Conservation (phyloP, 306 rosid genomes). For the Canavalia ensiformis region DNA sequence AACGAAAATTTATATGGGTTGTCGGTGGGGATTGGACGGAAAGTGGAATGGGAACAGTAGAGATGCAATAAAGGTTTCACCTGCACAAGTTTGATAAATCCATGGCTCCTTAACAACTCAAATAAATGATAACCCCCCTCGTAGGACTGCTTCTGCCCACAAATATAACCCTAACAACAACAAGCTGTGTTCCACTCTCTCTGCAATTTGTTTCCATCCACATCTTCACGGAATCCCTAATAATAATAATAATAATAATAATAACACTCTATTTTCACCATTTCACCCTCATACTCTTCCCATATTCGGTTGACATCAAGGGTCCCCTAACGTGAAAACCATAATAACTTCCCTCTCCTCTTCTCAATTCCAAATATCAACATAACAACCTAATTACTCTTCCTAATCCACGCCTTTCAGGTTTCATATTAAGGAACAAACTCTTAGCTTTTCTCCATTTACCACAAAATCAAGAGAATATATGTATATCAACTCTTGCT, state of each 20-base stretch:
- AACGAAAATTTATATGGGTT: conserved; percentile 51
- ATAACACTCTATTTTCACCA: neutral
- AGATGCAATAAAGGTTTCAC: conserved; percentile 82
- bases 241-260: neutral
- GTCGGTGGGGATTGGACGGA: conserved; percentile 80
- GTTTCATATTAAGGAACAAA: too few relatives aligned
- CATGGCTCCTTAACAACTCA: conserved; percentile 66
- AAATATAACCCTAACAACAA: neutral
- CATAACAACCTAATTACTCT: too few relatives aligned
- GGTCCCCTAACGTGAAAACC: neutral
- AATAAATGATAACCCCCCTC: conserved; percentile 52
- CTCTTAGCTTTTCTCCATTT: too few relatives aligned
- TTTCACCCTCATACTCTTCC: neutral
- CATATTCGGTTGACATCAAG: neutral
- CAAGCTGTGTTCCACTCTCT: neutral
- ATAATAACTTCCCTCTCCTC: neutral
- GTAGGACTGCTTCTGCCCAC: conserved; percentile 42
- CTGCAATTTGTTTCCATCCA: conserved; percentile 25
- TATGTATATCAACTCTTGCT: too few relatives aligned
- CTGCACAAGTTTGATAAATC: conserved; percentile 66
- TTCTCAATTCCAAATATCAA: neutral
- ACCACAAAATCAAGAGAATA: too few relatives aligned
- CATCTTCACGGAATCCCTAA: neutral
- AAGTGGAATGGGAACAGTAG: conserved; percentile 53
- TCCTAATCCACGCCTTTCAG: too few relatives aligned